These are phyloP conservation scores for Zygotorulaspora sp. DNA, from an alignment of 805 yeast genomes.

Conservation along the genomic window DNA sequence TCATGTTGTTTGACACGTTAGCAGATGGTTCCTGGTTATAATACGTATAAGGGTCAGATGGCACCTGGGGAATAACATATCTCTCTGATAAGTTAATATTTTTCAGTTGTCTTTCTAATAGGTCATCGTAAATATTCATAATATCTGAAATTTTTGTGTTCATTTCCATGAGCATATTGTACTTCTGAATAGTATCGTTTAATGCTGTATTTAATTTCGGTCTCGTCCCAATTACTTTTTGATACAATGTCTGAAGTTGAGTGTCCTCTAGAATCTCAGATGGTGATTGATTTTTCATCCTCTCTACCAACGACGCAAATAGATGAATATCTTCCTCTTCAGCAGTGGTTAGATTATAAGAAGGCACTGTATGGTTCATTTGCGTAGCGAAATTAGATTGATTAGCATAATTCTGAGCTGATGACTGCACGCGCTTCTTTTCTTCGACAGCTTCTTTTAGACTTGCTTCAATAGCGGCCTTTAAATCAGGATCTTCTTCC, in stretches of 20 bases:
- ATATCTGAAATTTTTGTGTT: slow-evolving; percentile 75
- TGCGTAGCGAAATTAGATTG: slow-evolving; percentile 9
- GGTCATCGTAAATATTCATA: slow-evolving; percentile 67
- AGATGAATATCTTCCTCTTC: slow-evolving; percentile 69
- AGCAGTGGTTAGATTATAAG: slow-evolving; percentile 43
- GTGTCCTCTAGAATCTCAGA: slow-evolving; percentile 37
- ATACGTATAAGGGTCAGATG: slow-evolving; percentile 27
- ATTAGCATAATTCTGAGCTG: slow-evolving; percentile 8
- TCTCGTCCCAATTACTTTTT: slow-evolving; percentile 53
- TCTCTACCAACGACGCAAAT: slow-evolving; percentile 63
- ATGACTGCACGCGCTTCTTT: slow-evolving; percentile 27
- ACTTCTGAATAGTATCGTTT: slow-evolving; percentile 52
- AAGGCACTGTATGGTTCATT: slow-evolving; percentile 8
- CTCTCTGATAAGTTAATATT: slow-evolving; percentile 36
- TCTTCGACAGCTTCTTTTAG: slow-evolving; percentile 59
- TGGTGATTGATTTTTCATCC: slow-evolving; percentile 44
- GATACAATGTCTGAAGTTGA: slow-evolving; percentile 42
- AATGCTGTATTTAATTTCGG: slow-evolving; percentile 66
- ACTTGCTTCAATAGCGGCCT: slow-evolving; percentile 92
- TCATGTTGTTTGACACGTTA: neutral
- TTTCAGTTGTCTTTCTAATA: slow-evolving; percentile 54
- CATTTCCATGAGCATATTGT: slow-evolving; percentile 65
- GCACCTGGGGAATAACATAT: slow-evolving; percentile 25
- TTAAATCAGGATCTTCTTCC: slow-evolving; percentile 82
- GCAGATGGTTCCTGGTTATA: slow-evolving; percentile 5